A percentile compares a stretch with the other conserved stretches of the same genome.
Conservation (phyloP, 2,329 filamentous ascomycete genomes). For the Penicillium freii region DNA sequence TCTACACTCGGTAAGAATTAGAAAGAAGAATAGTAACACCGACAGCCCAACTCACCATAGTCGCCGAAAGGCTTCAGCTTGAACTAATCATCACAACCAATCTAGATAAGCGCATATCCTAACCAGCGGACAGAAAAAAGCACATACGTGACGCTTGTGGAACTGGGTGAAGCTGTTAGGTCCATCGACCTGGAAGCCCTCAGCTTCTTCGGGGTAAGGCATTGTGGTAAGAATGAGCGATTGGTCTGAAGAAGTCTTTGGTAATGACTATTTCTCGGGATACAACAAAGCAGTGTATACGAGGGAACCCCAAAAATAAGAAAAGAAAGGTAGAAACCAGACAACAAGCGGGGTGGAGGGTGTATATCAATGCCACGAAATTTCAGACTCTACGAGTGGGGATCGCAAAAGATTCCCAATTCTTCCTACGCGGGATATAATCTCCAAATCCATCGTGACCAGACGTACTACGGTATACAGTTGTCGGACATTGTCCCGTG, state of each 20-base stretch:
- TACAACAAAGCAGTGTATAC: neutral
- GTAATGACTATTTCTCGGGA: neutral
- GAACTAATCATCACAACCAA: constrained; percentile 54
- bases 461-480: neutral
- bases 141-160: constrained; percentile 54
- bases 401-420: neutral
- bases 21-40: neutral
- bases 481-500: constrained; percentile 9
- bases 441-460: neutral
- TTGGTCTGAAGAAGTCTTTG: constrained; percentile 2
- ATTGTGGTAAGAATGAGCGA: constrained; percentile 29
- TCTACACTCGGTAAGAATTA: constrained; percentile 46
- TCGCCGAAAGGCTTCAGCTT: constrained; percentile 82
- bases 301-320: neutral
- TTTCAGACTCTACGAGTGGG: neutral
- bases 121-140: neutral
- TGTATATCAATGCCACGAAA: constrained; percentile 13
- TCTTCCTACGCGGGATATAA: neutral
- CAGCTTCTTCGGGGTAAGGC: constrained; percentile 48
- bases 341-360: constrained; percentile 2
- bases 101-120: neutral
- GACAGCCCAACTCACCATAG: constrained; percentile 44
- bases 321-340: neutral
- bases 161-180: constrained; percentile 65
- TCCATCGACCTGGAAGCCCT: constrained; percentile 55